Evolutionary conservation across 495 filamentous ascomycete genomes (phyloP), one percentile per base, ranked within the genome.

Genomic region (Aspergillus carlsbadensis): DNA sequence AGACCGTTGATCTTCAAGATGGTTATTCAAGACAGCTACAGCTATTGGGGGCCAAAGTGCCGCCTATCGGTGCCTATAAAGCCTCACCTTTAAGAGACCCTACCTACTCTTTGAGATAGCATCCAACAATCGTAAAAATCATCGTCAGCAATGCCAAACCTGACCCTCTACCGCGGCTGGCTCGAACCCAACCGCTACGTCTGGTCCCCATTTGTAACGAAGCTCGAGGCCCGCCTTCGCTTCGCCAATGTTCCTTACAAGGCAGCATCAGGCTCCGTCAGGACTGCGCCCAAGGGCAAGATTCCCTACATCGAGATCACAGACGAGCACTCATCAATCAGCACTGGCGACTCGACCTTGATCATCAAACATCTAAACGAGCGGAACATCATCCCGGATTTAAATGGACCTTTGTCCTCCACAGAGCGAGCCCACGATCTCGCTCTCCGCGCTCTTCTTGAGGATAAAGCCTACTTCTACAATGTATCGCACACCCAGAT

Each of bases 161-260:
- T 58, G n/a, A 80, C 71, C 24, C 56, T 87, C 61, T 85, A 77
- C 71, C 79, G 84, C 10, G 81, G 81, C 22, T 83, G 75, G 59
- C 65, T 67, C 33, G 59, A 60, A 11, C 31, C 56, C 3, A 65
- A 66, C 4, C 57, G 45, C 41, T 78, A 86, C 60, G 73, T 77
- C 52, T 85, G 82, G 82, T 87, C 85, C 0, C 84, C 86, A 17
- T 88, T 85, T 60, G 83, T 84, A 46, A 82, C 62, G 34, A 89
- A 88, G 65, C 76, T 87, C 50, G 85, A 89, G 59, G 71, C 80
- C 21, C 84, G 83, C 1, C 72, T 89, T 7, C 84, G 85, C 20
- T 76, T 85, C 51, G 74, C 69, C 5, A 66, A 66, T 0, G 37
- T 86, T 11, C 40, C 68, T 0, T 87, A 89, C 66, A 50, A 41